Percentiles rank a stretch among this genome's conserved stretches.
These are phyloP conservation scores for Fusarium sp. DNA, from an alignment of 2,329 filamentous ascomycete species.

Conservation along the genomic window DNA sequence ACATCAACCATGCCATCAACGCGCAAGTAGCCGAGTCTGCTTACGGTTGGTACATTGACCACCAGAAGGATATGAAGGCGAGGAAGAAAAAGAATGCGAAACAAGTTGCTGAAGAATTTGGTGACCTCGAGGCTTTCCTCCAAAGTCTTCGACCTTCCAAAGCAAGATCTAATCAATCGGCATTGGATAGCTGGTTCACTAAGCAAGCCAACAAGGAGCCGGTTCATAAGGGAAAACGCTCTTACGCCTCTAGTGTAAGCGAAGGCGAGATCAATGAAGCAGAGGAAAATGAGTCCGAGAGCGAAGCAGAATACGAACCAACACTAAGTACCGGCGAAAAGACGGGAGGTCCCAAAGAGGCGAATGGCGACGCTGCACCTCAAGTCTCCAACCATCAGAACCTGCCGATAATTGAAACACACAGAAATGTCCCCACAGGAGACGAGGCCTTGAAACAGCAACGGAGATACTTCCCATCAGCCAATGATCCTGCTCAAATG, in stretches of 20 bases:
- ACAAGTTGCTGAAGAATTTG: slow-evolving; percentile 45
- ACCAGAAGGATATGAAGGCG: slow-evolving; percentile 46
- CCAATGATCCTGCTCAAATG: slow-evolving; percentile 54
- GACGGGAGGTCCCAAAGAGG: slow-evolving; percentile 4
- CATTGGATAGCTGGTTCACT: slow-evolving; percentile 15
- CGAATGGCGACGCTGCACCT: slow-evolving; percentile 24
- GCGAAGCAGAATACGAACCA: slow-evolving; percentile 45
- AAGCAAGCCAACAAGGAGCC: slow-evolving; percentile 13
- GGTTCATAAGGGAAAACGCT: slow-evolving; percentile 26
- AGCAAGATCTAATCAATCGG: slow-evolving; percentile 2
- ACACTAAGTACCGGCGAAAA: slow-evolving; percentile 29
- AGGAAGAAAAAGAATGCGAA: slow-evolving; percentile 50
- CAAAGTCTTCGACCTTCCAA: slow-evolving; percentile 27
- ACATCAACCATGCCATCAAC: slow-evolving; percentile 39
- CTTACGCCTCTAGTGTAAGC: slow-evolving; percentile 37
- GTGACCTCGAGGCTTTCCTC: slow-evolving; percentile 41
- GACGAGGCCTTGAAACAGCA: slow-evolving; percentile 55
- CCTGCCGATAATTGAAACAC: slow-evolving; percentile 24
- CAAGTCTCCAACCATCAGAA: slow-evolving; percentile 7
- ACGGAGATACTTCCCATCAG: slow-evolving; percentile 63
- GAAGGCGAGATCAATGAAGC: slow-evolving; percentile 28
- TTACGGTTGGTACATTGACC: slow-evolving; percentile 49
- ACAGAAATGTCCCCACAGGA: slow-evolving; percentile 43
- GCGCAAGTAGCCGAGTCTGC: slow-evolving; percentile 41
- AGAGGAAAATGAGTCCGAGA: slow-evolving; percentile 38